phyloP scores from a whole-genome alignment of 805 yeast genomes.

The Myxozyma sirexii region DNA sequence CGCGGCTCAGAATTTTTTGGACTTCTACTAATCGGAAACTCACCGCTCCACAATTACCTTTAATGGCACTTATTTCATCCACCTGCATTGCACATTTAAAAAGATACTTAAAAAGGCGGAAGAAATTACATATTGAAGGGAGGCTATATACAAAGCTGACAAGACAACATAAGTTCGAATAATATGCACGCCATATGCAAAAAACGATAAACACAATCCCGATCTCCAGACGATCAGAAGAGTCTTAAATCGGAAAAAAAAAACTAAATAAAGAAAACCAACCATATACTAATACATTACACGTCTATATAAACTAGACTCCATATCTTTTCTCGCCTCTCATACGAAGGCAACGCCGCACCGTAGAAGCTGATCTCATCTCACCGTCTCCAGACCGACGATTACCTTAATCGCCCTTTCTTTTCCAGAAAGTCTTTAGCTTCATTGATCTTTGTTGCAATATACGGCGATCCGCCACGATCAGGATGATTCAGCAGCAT shows the following conservation, averaged over 20 bases:
- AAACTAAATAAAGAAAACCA: neutral
- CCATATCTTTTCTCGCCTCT: too few species aligned
- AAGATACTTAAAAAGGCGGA: too few species aligned
- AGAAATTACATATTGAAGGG: neutral
- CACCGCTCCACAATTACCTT: neutral
- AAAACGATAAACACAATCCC: too few species aligned
- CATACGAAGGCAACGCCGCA: too few species aligned
- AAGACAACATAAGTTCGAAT: neutral
- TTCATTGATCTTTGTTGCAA: conserved; percentile 83
- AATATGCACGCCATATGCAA: neutral
- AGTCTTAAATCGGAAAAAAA: neutral
- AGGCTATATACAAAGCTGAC: neutral
- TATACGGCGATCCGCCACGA: conserved; percentile 78
- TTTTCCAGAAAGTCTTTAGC: conserved; percentile 81
- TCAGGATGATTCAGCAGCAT: conserved; percentile 90
- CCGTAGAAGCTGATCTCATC: neutral
- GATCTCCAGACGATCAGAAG: neutral
- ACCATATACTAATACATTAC: conserved; percentile 1
- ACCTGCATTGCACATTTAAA: too few species aligned
- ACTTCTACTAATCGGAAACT: neutral
- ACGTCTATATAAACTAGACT: neutral
- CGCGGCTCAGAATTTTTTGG: conserved; percentile 1
- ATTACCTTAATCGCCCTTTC: conserved; percentile 28
- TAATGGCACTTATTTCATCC: neutral
- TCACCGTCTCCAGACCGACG: neutral